These are phyloP conservation scores for Vaccinium myrtillus DNA, from an alignment of 148 eudicot species.

Conservation along the genomic window DNA sequence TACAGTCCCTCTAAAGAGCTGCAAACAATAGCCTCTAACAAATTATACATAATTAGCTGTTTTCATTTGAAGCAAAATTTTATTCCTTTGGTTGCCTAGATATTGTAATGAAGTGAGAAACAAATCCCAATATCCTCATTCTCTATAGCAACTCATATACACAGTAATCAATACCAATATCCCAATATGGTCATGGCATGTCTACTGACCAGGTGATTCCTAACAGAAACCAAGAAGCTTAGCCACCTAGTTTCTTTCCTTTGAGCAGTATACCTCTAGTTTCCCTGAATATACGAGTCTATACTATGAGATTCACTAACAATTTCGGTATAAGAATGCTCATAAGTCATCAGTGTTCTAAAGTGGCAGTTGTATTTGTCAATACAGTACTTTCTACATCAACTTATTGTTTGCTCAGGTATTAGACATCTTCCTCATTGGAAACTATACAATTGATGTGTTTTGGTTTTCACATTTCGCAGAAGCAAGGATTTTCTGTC, in stretches of 20 bases:
- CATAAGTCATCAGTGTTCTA: too few species aligned
- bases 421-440: neutral
- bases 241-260: constrained; percentile 3
- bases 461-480: constrained; percentile 22
- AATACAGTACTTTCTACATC: neutral
- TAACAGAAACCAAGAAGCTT: neutral
- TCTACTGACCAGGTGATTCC: neutral
- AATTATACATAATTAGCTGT: neutral
- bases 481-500: constrained; percentile 85
- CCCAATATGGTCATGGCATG: neutral
- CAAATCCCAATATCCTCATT: neutral
- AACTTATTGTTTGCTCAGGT: neutral
- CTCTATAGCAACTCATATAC: neutral
- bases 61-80: neutral
- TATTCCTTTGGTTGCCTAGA: neutral
- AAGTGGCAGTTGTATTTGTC: neutral
- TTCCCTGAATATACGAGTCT: neutral
- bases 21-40: neutral
- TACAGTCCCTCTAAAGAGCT: neutral
- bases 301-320: neutral
- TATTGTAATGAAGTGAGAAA: neutral
- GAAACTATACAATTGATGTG: neutral
- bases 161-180: neutral
- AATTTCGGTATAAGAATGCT: neutral
- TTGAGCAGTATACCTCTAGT: constrained; percentile 2